These are phyloP conservation scores for Aspergillus funiculosus DNA, from an alignment of 495 filamentous ascomycete genomes.

Conservation along the genomic window DNA sequence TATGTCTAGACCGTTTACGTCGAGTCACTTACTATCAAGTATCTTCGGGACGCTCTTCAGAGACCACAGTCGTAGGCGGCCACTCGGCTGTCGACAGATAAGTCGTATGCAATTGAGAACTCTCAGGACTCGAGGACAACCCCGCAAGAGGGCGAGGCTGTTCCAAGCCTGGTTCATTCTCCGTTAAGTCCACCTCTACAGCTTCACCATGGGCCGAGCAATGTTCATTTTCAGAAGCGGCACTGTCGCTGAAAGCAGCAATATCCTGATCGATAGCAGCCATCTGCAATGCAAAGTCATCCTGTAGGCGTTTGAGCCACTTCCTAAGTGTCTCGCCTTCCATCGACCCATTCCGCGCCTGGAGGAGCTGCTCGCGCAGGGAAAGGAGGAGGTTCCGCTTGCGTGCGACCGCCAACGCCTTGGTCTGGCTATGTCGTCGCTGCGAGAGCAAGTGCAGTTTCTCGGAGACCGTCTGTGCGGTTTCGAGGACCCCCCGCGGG, in stretches of 20 bases:
- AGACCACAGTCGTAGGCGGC: background rate
- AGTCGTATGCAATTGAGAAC: background rate
- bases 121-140: background rate
- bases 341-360: slow-evolving; percentile 64
- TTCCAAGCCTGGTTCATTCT: background rate
- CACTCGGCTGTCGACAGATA: slow-evolving; percentile 1
- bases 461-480: slow-evolving; percentile 59
- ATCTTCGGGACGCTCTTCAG: background rate
- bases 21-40: too few relatives aligned
- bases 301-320: slow-evolving; percentile 67
- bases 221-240: background rate
- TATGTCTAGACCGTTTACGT: background rate
- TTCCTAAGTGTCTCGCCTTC: slow-evolving; percentile 53
- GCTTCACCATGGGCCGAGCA: background rate
- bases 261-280: slow-evolving; percentile 42
- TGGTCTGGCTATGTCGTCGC: slow-evolving; percentile 51
- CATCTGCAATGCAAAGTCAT: slow-evolving; percentile 73
- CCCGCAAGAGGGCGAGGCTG: background rate
- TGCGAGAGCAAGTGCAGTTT: slow-evolving; percentile 51
- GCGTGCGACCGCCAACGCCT: slow-evolving; percentile 49
- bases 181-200: background rate
- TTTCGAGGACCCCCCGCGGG: slow-evolving; percentile 57
- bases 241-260: background rate
- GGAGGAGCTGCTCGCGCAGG: slow-evolving; percentile 67
- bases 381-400: slow-evolving; percentile 68